phyloP scores from a whole-genome alignment of 2,329 filamentous ascomycete genomes.

The Coniochaeta sp. region DNA sequence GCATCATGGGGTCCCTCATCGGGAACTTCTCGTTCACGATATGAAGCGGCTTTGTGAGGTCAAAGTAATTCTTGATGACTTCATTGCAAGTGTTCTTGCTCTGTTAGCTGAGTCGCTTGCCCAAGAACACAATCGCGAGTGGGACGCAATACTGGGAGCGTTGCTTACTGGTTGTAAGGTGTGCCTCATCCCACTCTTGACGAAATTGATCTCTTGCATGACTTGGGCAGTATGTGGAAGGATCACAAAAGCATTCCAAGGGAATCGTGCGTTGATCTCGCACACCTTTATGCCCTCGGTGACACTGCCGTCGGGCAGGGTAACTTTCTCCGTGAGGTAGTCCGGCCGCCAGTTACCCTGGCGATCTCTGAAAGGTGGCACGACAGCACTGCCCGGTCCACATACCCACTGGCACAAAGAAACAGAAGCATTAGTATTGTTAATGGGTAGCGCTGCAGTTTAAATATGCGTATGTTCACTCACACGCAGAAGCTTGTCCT shows the following conservation, averaged over 20 bases:
- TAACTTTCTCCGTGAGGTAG: conserved; percentile 1
- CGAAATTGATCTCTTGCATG: not conserved
- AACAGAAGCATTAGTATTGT: too few species aligned
- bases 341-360: conserved; percentile 4
- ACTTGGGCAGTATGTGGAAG: not conserved
- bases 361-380: not conserved
- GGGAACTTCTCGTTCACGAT: conserved; percentile 3
- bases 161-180: too few species aligned
- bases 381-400: not conserved
- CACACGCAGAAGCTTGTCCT: conserved; percentile 1
- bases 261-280: conserved; percentile 4
- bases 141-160: too few species aligned
- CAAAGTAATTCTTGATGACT: not conserved
- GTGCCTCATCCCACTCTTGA: not conserved
- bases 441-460: not conserved
- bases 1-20: not conserved
- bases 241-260: conserved; percentile 1
- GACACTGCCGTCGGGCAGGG: not conserved
- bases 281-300: not conserved
- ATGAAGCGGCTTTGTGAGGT: conserved; percentile 1
- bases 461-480: not conserved
- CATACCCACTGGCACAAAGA: conserved; percentile 1
- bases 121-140: too few species aligned
- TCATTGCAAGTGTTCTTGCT: too few species aligned
- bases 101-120: too few species aligned